phyloP scores from a whole-genome alignment of 2,329 filamentous ascomycete species.

The Fonsecaea monophora region DNA sequence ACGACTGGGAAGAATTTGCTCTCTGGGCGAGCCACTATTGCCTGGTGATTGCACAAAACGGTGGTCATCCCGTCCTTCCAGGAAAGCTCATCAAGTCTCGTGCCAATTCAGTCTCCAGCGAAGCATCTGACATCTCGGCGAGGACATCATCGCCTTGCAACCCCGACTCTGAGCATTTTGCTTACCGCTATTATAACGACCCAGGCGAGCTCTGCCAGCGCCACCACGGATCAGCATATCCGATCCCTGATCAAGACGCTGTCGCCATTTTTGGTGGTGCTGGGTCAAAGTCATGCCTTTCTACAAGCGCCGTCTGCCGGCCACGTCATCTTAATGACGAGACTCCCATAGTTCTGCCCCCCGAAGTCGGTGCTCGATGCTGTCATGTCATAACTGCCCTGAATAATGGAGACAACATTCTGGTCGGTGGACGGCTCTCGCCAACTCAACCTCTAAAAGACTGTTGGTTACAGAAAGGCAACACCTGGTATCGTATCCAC shows the following conservation, averaged over 20 bases:
- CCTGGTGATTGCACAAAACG: conserved; percentile 51
- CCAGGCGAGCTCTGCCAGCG: conserved; percentile 57
- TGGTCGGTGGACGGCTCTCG: conserved; percentile 78
- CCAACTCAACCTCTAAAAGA: conserved; percentile 72
- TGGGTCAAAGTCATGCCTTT: conserved; percentile 56
- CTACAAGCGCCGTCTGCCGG: conserved; percentile 49
- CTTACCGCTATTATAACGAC: conserved; percentile 47
- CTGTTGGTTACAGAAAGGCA: conserved; percentile 74
- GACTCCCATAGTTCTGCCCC: conserved; percentile 53
- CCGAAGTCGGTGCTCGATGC: conserved; percentile 59
- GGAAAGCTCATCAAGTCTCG: conserved; percentile 22
- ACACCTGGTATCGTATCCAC: conserved; percentile 68
- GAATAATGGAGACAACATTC: conserved; percentile 63
- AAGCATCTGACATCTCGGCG: conserved; percentile 38
- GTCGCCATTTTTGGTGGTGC: conserved; percentile 52
- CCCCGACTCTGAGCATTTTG: conserved; percentile 31
- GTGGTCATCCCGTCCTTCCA: conserved; percentile 29
- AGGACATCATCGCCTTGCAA: conserved; percentile 36
- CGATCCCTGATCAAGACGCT: conserved; percentile 48
- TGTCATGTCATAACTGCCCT: conserved; percentile 78
- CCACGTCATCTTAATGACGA: conserved; percentile 29
- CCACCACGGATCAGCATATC: conserved; percentile 64
- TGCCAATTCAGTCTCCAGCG: conserved; percentile 34
- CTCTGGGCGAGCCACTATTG: conserved; percentile 87
- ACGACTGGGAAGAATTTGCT: conserved; percentile 92